These are phyloP conservation scores for Tilletia setariae DNA, from an alignment of 1,284 basidiomycete genomes.

Conservation along the genomic window DNA sequence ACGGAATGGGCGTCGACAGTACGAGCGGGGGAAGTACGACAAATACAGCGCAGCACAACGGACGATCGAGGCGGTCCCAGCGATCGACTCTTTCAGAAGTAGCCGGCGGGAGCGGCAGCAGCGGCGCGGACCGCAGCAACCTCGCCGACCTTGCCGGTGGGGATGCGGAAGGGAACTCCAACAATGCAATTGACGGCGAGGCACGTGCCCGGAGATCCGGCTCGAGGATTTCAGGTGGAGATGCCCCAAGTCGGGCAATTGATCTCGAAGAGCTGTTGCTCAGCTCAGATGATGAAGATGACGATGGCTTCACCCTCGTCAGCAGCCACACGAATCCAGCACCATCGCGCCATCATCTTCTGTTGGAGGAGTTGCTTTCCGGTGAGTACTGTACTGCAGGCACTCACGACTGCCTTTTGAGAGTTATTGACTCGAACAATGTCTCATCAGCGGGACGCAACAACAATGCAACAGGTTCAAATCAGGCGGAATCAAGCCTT, in stretches of 20 bases:
- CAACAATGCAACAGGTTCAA: too few relatives aligned
- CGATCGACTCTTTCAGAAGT: too few relatives aligned
- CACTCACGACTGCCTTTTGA: too few relatives aligned
- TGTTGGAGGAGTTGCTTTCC: not conserved
- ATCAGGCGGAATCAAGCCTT: not conserved
- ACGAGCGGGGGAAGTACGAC: too few relatives aligned
- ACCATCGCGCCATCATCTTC: not conserved
- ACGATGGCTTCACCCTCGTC: not conserved
- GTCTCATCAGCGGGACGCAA: too few relatives aligned
- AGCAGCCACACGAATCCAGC: not conserved
- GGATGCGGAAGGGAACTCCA: too few relatives aligned
- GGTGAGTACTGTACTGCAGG: too few relatives aligned
- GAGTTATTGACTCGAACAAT: too few relatives aligned
- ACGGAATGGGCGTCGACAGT: too few relatives aligned
- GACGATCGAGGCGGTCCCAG: too few relatives aligned
- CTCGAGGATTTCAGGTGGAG: not conserved
- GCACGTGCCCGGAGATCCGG: not conserved
- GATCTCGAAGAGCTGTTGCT: not conserved
- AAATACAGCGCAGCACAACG: too few relatives aligned
- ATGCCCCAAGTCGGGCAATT: not conserved
- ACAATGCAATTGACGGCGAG: too few relatives aligned
- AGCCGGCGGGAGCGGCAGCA: not conserved
- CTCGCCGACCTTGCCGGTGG: not conserved
- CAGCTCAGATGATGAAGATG: slow-evolving; percentile 9
- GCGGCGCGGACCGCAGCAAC: not conserved